Base-by-base conservation (phyloP, 2,329 filamentous ascomycete species). In the Phyllosticta paracitricarpa region DNA sequence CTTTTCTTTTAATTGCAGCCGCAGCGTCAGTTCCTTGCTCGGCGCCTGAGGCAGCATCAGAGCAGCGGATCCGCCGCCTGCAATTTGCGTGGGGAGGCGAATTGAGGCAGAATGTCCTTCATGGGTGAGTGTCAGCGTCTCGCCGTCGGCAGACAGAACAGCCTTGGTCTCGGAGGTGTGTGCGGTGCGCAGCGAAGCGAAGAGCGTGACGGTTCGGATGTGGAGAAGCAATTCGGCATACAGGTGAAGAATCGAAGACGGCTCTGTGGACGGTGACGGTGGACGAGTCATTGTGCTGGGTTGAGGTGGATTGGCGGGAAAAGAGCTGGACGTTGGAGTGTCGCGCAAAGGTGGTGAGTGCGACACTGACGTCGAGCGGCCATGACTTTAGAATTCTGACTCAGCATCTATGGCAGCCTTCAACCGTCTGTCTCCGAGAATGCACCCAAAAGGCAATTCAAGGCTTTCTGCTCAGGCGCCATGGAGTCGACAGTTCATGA, bases 191-290 rank as follows among this genome's bases (percentile, higher is more conserved):
- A 84, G 70, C 2, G 79, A 81, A 1, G 81, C 78, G 65, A 83
- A 81, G 17, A 86, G 74, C 2, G 82, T 82, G 52, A 85, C 74
- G 63, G 84, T 83, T 52, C 82, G 80, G 64, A 86, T 84, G 64
- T 86, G 81, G 40, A 82, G 77, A 48, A 86, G 73, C 17, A 84
- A 77, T 69, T 87, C 84, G 25, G 83, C 82, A 65, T 86, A 85
- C 14, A 86, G 73, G 52, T 75, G 71, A 5, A 79, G 56, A 33
- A 61, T 61, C 28, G 60, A 58, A 3, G 55, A 52, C 2, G 52
- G 22, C 8, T 35, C 7, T 17, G 40, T 19, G 40, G 40, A 48
- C 17, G 40, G 17, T 19, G 40, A 48, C 40, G 40, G 40, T n/a
- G 40, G 40, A 6, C 40, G 14, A 48, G 40, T 48, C 40, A 48